Conservation (phyloP, 169 alveolate species). For the Neospora caninum region DNA sequence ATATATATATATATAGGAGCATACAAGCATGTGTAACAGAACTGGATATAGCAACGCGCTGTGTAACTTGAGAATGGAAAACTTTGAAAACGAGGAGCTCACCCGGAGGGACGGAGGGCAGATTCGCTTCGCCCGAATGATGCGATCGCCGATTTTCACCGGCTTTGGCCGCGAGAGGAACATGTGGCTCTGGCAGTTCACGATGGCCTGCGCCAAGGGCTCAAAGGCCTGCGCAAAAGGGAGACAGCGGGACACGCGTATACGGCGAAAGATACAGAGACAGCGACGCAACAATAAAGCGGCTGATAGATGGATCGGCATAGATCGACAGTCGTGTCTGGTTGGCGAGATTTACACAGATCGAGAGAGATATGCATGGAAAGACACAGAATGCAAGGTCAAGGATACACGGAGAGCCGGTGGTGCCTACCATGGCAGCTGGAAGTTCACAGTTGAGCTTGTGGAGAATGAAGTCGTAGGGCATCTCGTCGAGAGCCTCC, state of each 20-base stretch:
- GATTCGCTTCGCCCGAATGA: slow-evolving; percentile 35
- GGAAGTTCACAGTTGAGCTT: slow-evolving; percentile 5
- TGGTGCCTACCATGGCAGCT: slow-evolving; percentile 35
- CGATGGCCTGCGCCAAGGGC: slow-evolving; percentile 28
- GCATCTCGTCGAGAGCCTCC: slow-evolving; percentile 33
- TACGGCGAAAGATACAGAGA: background rate
- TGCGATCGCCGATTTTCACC: slow-evolving; percentile 25
- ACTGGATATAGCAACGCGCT: too few relatives aligned
- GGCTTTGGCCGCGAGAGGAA: slow-evolving; percentile 11
- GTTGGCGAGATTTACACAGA: too few relatives aligned
- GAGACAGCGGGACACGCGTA: background rate
- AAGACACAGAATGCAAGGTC: too few relatives aligned
- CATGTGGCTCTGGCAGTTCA: slow-evolving; percentile 34
- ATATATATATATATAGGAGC: too few relatives aligned
- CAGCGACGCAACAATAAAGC: too few relatives aligned
- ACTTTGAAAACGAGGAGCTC: background rate
- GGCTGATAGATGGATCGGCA: too few relatives aligned
- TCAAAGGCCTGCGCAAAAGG: slow-evolving; percentile 1
- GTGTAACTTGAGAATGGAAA: too few relatives aligned
- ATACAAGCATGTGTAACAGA: too few relatives aligned
- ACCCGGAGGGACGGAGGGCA: slow-evolving; percentile 33
- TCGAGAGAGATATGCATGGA: too few relatives aligned
- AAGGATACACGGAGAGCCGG: background rate
- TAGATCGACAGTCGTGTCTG: too few relatives aligned
- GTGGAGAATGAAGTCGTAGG: background rate